Evolutionary conservation across 2,329 filamentous ascomycete genomes (phyloP).

Genomic region (Aspergillus fischeri): DNA sequence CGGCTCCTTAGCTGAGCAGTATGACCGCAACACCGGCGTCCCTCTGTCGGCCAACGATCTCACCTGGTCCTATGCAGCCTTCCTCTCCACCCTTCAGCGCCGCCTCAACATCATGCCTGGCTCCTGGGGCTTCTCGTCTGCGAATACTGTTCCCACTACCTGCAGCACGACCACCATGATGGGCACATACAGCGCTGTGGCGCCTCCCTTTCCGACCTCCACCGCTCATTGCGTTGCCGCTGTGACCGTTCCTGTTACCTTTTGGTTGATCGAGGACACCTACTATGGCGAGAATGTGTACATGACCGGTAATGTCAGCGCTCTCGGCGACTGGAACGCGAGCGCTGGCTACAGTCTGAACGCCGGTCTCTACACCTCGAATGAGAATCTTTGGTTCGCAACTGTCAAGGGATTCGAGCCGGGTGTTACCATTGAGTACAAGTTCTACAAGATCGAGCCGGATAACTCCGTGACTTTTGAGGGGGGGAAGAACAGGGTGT

Average conservation of each 20-base stretch:
- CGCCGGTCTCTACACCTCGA: background rate
- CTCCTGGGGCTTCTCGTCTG: conserved; percentile 17
- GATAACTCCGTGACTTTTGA: background rate
- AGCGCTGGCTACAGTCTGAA: background rate
- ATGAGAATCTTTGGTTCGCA: background rate
- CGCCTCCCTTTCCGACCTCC: background rate
- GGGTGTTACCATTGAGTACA: background rate
- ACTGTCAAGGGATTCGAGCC: background rate
- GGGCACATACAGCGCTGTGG: conserved; percentile 6
- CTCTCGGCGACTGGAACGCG: background rate
- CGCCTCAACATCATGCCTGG: conserved; percentile 13
- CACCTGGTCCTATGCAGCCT: conserved; percentile 21
- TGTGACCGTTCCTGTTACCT: background rate
- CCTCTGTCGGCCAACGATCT: conserved; percentile 14
- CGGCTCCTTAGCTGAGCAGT: conserved; percentile 35
- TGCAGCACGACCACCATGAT: conserved; percentile 4
- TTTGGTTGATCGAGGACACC: background rate
- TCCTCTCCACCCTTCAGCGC: conserved; percentile 14
- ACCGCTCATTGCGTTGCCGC: background rate
- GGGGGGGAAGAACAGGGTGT: background rate
- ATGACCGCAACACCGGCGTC: conserved; percentile 18
- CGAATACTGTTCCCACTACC: conserved; percentile 1
- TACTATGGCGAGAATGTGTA: background rate
- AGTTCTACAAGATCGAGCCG: background rate
- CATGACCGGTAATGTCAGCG: background rate